Percentiles rank a stretch among this genome's conserved stretches.
Evolutionary conservation across 495 filamentous ascomycete species (phyloP).

Genomic region (Ascodesmis nigricans): DNA sequence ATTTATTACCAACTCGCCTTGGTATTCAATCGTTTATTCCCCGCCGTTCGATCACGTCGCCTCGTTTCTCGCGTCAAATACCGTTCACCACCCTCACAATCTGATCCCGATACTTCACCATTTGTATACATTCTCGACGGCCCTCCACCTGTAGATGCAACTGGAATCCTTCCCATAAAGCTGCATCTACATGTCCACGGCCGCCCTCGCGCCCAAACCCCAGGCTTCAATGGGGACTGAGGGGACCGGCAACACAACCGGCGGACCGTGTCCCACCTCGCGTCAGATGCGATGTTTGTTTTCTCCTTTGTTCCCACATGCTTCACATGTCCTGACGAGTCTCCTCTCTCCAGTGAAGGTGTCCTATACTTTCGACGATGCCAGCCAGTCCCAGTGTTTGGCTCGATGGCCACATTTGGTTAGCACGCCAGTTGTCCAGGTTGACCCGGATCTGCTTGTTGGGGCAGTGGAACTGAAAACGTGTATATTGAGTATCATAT

Average conservation of each 20-base stretch:
- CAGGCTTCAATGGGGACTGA: slow-evolving; percentile 1
- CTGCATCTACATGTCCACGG: slow-evolving; percentile 1
- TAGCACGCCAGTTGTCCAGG: slow-evolving; percentile 50
- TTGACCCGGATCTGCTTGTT: slow-evolving; percentile 59
- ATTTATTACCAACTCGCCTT: too few relatives aligned
- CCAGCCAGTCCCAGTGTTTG: slow-evolving; percentile 72
- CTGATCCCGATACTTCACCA: background rate
- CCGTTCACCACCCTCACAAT: too few relatives aligned
- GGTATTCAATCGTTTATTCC: too few relatives aligned
- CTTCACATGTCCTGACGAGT: too few relatives aligned
- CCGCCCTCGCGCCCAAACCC: background rate
- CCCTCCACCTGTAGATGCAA: background rate
- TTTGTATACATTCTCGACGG: background rate
- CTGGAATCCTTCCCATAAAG: background rate
- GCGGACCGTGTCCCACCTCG: slow-evolving; percentile 1
- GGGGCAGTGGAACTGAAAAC: slow-evolving; percentile 78
- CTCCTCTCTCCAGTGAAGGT: slow-evolving; percentile 69
- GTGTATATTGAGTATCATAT: slow-evolving; percentile 69
- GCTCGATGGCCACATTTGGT: slow-evolving; percentile 71
- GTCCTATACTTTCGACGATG: slow-evolving; percentile 85
- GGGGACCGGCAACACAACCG: slow-evolving; percentile 2
- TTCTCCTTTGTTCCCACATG: slow-evolving; percentile 2
- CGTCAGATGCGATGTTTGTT: slow-evolving; percentile 6
- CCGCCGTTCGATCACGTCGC: too few relatives aligned
- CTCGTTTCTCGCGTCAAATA: too few relatives aligned